A percentile compares a stretch with the other conserved stretches of the same genome.
phyloP scores from a whole-genome alignment of 306 rosid genomes.

The Cicer pinnatifidum region DNA sequence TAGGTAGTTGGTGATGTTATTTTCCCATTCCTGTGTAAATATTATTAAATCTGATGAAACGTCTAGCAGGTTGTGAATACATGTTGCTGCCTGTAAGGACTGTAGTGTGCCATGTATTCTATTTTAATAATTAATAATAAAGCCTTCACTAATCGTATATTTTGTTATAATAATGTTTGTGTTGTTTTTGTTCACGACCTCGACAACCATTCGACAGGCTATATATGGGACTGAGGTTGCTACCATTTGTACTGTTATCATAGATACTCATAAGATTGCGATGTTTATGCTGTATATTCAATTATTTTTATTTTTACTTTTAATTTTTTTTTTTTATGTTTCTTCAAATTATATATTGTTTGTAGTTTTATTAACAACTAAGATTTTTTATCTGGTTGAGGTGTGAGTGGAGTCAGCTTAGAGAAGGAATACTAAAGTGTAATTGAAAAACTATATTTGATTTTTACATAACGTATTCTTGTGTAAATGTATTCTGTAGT shows the following conservation, averaged over 20 bases:
- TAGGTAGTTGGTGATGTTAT: slow-evolving; percentile 59
- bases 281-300: background rate
- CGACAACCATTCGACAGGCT: slow-evolving; percentile 3
- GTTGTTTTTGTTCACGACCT: background rate
- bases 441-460: background rate
- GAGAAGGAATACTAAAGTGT: background rate
- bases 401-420: background rate
- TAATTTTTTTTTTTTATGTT: background rate
- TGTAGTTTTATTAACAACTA: background rate
- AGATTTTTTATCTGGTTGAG: background rate
- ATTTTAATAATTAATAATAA: slow-evolving; percentile 55
- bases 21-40: slow-evolving; percentile 57
- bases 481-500: background rate
- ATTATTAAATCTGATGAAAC: slow-evolving; percentile 51
- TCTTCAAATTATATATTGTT: slow-evolving; percentile 1
- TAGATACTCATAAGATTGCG: background rate
- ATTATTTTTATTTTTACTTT: background rate
- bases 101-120: slow-evolving; percentile 57
- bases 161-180: slow-evolving; percentile 30
- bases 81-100: slow-evolving; percentile 61
- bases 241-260: background rate
- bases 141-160: slow-evolving; percentile 45
- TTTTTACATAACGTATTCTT: background rate
- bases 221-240: background rate
- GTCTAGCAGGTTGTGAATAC: slow-evolving; percentile 58